These are phyloP conservation scores for Hypoxylon sp. DNA, from an alignment of 2,329 filamentous ascomycete species.

Conservation along the genomic window DNA sequence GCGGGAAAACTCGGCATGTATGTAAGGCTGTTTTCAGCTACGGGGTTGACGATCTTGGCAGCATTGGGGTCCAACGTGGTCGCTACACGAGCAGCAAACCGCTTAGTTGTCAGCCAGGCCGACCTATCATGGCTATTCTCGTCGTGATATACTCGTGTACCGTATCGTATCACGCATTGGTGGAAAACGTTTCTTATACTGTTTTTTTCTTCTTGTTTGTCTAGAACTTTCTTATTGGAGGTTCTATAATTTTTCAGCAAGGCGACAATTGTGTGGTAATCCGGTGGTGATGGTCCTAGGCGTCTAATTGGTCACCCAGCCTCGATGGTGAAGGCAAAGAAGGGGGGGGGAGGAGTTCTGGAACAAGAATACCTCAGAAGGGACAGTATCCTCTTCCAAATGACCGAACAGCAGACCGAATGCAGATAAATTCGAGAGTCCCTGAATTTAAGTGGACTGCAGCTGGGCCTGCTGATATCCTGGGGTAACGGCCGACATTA, in stretches of 20 bases:
- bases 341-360: background rate
- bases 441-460: background rate
- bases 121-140: background rate
- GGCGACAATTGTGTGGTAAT: conserved; percentile 13
- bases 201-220: conserved; percentile 6
- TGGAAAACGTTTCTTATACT: conserved; percentile 12
- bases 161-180: background rate
- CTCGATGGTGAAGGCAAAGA: background rate
- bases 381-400: background rate
- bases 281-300: background rate
- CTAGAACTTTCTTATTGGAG: conserved; percentile 14
- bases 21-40: conserved; percentile 39
- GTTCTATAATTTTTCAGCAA: conserved; percentile 1
- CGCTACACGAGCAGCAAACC: conserved; percentile 17
- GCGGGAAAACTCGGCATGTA: conserved; percentile 32
- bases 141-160: conserved; percentile 21
- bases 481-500: conserved; percentile 15
- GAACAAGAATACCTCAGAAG: background rate
- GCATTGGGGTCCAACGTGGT: conserved; percentile 18
- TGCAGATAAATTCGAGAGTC: background rate
- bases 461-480: conserved; percentile 3
- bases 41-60: conserved; percentile 25
- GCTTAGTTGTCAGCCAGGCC: conserved; percentile 22
- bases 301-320: background rate
- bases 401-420: background rate